Evolutionary conservation across 176 grass and related monocot genomes (phyloP).

Genomic region (Saccharum officinarum): DNA sequence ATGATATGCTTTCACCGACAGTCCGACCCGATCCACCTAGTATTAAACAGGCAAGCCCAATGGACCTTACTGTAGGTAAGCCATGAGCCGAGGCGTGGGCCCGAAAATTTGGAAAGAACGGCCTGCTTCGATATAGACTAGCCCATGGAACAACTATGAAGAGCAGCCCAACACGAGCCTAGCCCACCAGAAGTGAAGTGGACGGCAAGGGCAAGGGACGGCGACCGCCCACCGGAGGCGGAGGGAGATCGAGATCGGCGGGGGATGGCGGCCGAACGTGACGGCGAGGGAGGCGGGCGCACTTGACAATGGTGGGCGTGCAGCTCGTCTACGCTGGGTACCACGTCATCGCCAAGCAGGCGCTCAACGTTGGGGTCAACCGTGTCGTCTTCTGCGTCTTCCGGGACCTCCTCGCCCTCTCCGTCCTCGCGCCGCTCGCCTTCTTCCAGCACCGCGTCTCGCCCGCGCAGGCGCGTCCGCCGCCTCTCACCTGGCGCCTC

Average conservation of each 20-base stretch:
- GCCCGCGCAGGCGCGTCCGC: constrained; percentile 24
- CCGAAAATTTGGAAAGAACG: background rate
- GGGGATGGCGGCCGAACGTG: constrained; percentile 27
- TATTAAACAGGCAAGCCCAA: too few relatives aligned
- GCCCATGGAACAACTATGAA: background rate
- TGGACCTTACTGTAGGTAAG: too few relatives aligned
- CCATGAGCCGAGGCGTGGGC: background rate
- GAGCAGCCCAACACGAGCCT: background rate
- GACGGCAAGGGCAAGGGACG: background rate
- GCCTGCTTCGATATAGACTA: background rate
- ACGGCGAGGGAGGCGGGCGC: constrained; percentile 45
- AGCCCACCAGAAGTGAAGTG: background rate
- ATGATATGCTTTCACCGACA: too few relatives aligned
- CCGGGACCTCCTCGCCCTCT: constrained; percentile 84
- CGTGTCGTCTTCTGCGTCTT: constrained; percentile 86
- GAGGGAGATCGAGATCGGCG: constrained; percentile 27
- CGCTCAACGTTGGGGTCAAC: constrained; percentile 85
- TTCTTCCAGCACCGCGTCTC: constrained; percentile 56
- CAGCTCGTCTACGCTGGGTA: constrained; percentile 75
- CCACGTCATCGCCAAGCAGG: constrained; percentile 83
- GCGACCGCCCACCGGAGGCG: constrained; percentile 5
- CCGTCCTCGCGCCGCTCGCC: constrained; percentile 67
- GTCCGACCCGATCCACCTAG: too few relatives aligned
- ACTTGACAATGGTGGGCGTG: constrained; percentile 60
- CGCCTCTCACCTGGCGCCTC: constrained; percentile 52